Percentiles rank a stretch among this genome's conserved stretches.
Conservation (phyloP, 306 rosid species). For the Cicer bijugum region DNA sequence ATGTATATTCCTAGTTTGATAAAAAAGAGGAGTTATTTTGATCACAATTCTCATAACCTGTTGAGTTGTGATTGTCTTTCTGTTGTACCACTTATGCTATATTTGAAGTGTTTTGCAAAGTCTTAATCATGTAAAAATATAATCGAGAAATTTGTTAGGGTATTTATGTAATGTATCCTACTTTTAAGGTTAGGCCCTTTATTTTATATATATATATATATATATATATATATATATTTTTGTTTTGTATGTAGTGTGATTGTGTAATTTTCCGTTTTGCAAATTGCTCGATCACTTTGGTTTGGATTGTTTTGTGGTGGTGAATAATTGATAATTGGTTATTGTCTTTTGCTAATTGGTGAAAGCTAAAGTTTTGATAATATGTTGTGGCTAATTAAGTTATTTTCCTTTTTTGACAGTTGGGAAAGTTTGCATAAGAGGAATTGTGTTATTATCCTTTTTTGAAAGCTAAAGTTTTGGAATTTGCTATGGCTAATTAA, state of each 20-base stretch:
- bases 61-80: too few species aligned
- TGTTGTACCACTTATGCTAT: not conserved
- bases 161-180: slow-evolving; percentile 37
- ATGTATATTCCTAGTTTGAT: too few species aligned
- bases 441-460: too few species aligned
- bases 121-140: not conserved
- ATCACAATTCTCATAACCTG: too few species aligned
- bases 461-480: too few species aligned
- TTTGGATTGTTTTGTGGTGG: slow-evolving; percentile 40
- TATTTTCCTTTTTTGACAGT: not conserved
- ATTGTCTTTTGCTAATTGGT: slow-evolving; percentile 26
- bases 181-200: too few species aligned
- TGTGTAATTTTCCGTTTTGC: slow-evolving; percentile 39
- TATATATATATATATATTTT: too few species aligned
- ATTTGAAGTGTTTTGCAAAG: slow-evolving; percentile 25
- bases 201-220: too few species aligned
- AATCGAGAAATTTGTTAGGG: slow-evolving; percentile 36
- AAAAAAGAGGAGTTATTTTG: too few species aligned
- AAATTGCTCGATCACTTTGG: slow-evolving; percentile 44
- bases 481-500: too few species aligned
- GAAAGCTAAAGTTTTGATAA: slow-evolving; percentile 39
- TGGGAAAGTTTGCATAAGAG: too few species aligned
- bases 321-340: not conserved
- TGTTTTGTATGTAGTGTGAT: too few species aligned
- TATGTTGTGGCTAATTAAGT: slow-evolving; percentile 38